Percentiles rank a stretch among this genome's conserved stretches.
phyloP scores from a whole-genome alignment of 371 early-diverging fungal genomes.

The Batrachochytrium dendrobatidis region DNA sequence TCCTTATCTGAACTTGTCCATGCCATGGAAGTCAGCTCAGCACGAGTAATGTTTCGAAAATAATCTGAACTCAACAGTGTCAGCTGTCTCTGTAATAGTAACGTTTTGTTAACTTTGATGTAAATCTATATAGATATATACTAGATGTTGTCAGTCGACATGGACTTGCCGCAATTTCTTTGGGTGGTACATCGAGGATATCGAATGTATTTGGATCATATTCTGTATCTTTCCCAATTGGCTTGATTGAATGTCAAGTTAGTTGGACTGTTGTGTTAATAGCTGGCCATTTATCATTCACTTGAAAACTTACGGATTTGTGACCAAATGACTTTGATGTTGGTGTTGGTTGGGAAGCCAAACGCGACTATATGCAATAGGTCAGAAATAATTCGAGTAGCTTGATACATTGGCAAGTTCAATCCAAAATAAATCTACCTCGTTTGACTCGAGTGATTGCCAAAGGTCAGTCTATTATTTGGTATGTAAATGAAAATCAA shows the following conservation, averaged over 20 bases:
- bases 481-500: no score
- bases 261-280: background rate
- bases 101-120: background rate
- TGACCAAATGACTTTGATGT: background rate
- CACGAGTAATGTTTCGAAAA: constrained; percentile 20
- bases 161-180: constrained; percentile 23
- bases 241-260: background rate
- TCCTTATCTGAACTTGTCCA: constrained; percentile 26
- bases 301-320: background rate
- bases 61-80: constrained; percentile 18
- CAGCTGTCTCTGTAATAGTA: constrained; percentile 20
- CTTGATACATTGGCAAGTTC: no score
- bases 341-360: background rate
- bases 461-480: no score
- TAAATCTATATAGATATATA: no score
- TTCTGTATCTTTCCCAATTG: background rate
- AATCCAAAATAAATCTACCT: no score
- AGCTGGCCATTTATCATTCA: background rate
- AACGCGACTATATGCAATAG: background rate
- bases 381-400: no score
- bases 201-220: constrained; percentile 9
- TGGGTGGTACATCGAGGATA: constrained; percentile 19
- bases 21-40: constrained; percentile 21
- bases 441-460: no score
- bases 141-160: no score